Evolutionary conservation across 176 grass and related monocot species (phyloP).

Genomic region (Hordeum vulgare): DNA sequence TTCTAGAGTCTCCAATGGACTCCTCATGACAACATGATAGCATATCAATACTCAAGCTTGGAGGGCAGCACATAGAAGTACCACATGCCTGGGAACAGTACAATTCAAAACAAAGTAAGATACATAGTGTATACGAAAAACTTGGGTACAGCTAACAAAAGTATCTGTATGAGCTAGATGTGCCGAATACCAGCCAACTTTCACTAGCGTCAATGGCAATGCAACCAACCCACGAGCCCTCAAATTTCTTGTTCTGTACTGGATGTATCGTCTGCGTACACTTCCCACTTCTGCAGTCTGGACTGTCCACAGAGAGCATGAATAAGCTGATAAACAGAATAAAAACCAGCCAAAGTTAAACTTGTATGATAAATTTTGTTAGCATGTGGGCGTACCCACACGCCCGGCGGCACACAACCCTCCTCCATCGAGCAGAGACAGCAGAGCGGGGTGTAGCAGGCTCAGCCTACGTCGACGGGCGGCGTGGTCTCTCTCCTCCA

Average conservation of each 20-base stretch:
- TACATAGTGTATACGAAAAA: background rate
- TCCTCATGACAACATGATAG: too few relatives aligned
- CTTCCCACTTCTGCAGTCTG: slow-evolving; percentile 85
- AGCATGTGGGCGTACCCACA: too few relatives aligned
- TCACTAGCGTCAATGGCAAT: slow-evolving; percentile 82
- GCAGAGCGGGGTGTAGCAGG: too few relatives aligned
- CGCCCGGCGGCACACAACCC: too few relatives aligned
- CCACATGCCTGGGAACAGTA: slow-evolving; percentile 61
- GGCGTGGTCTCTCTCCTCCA: too few relatives aligned
- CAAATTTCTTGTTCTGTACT: slow-evolving; percentile 43
- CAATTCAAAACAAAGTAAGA: background rate
- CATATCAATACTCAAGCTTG: too few relatives aligned
- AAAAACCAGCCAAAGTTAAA: background rate
- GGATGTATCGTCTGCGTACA: slow-evolving; percentile 62
- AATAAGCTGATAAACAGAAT: background rate
- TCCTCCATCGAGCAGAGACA: too few relatives aligned
- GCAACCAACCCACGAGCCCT: slow-evolving; percentile 64
- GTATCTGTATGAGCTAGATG: background rate
- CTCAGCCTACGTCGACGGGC: too few relatives aligned
- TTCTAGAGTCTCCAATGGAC: too few relatives aligned
- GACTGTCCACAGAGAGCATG: slow-evolving; percentile 16
- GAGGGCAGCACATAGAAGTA: too few relatives aligned
- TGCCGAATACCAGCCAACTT: slow-evolving; percentile 77
- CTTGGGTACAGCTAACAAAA: background rate
- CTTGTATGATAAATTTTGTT: background rate